A percentile compares a stretch with the other conserved stretches of the same genome.
Evolutionary conservation across 179 eudicot species (phyloP).

Genomic region (Drosera spatulata): DNA sequence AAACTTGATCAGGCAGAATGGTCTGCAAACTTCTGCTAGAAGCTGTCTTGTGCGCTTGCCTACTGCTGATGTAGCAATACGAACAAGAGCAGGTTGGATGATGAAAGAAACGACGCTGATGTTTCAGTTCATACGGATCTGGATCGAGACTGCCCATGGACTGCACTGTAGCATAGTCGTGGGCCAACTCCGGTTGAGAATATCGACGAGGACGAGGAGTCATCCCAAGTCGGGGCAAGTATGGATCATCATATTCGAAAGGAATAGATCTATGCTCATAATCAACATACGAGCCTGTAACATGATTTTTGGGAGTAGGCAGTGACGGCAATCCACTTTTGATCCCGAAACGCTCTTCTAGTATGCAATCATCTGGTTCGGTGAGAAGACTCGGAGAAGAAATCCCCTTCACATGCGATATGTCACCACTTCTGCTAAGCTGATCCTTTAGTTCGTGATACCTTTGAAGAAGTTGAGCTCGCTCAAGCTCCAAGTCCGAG

Average conservation of each 20-base stretch:
- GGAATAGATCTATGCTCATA: constrained; percentile 13
- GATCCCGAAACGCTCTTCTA: constrained; percentile 18
- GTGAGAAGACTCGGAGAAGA: constrained; percentile 7
- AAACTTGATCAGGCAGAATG: constrained; percentile 9
- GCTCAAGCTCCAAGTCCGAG: constrained; percentile 37
- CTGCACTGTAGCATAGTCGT: constrained; percentile 20
- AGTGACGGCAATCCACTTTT: constrained; percentile 18
- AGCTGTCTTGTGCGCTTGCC: constrained; percentile 23
- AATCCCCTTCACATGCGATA: constrained; percentile 8
- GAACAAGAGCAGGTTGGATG: constrained; percentile 41
- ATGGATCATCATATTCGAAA: constrained; percentile 17
- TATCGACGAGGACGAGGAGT: constrained; percentile 15
- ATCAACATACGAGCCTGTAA: constrained; percentile 13
- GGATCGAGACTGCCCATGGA: constrained; percentile 20
- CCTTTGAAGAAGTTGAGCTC: constrained; percentile 55
- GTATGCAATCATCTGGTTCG: constrained; percentile 17
- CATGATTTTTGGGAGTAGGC: constrained; percentile 16
- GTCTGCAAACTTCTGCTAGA: constrained; percentile 11
- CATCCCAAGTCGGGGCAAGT: constrained; percentile 14
- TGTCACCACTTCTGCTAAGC: constrained; percentile 28
- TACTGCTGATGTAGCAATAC: constrained; percentile 31
- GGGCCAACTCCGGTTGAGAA: constrained; percentile 7
- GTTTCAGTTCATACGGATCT: constrained; percentile 14
- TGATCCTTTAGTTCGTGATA: constrained; percentile 51
- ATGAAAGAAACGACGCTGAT: constrained; percentile 24